Base-by-base conservation (phyloP, 495 filamentous ascomycete species). In the Aspergillus campestris region DNA sequence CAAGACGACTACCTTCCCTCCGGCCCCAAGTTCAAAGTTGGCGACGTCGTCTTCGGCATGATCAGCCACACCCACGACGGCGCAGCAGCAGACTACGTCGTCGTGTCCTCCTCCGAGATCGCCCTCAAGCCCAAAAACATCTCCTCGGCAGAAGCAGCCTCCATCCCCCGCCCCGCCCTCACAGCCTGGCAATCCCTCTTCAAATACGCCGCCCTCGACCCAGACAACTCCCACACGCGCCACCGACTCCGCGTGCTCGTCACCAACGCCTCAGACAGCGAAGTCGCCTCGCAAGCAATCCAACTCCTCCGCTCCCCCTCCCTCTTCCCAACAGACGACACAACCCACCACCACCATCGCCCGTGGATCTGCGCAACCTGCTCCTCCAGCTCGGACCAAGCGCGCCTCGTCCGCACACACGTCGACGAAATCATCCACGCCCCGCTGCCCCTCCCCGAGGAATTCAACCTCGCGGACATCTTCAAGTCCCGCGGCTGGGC, bases 101-200 rank as follows among this genome's bases (percentile, higher is more conserved):
- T 83, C 36, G 71, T 64, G 0, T 61, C 62, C 12, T 71, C 75
- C 41, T 49, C 55, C 3, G 77, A 82, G 56, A 41, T 82, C 37
- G 69, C 73, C 3, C 40, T 52, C 11, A 75, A 73, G 51, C 75
- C 78, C 7, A 48, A 47, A 15, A 71, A 64, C 44, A 58, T 80
- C 35, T 58, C 49, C 7, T 72, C 70, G 42, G 67, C 61, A 8
- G 67, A 80, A 38, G 72, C 72, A 11, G 75, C 75, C 3, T 62
- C 71, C 0, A 65, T 80, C 13, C 78, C 80, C 0, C 49, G 81
- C 39, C 69, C 70, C 1, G 73, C 66, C 10, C 49, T 77, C 37
- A 80, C 73, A 36, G 80, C 76, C 5, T 82, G 70, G 70, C 75
- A 81, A 47, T 76, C 72, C 7, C 62, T 83, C n/a, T 82, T 82